Conservation (phyloP, 495 filamentous ascomycete species). For the Pyronema domesticum region DNA sequence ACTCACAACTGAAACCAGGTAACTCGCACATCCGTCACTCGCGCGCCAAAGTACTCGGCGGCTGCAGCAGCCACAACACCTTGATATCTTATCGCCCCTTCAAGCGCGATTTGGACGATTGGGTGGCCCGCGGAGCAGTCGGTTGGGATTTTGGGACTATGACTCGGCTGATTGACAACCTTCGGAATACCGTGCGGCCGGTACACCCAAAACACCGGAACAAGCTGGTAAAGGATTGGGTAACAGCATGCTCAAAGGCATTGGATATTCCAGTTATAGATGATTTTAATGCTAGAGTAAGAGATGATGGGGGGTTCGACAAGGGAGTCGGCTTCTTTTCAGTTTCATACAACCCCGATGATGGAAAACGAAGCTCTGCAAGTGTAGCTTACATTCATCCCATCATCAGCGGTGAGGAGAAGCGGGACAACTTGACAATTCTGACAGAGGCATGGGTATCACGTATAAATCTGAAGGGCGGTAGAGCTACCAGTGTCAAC, state of each 20-base stretch:
- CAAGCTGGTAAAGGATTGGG: constrained; percentile 70
- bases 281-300: constrained; percentile 68
- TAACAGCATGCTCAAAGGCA: constrained; percentile 51
- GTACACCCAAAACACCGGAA: constrained; percentile 61
- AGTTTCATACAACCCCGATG: constrained; percentile 65
- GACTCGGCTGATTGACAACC: constrained; percentile 52
- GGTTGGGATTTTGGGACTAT: constrained; percentile 68
- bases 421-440: constrained; percentile 58
- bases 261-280: constrained; percentile 57
- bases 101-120: constrained; percentile 56
- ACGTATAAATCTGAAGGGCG: constrained; percentile 46
- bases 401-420: constrained; percentile 57
- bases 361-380: constrained; percentile 59
- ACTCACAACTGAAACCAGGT: constrained; percentile 29
- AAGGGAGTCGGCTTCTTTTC: constrained; percentile 70
- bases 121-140: constrained; percentile 52
- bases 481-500: constrained; percentile 43
- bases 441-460: constrained; percentile 66
- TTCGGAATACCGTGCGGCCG: constrained; percentile 64
- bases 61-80: constrained; percentile 76
- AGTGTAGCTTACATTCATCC: constrained; percentile 78
- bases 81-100: constrained; percentile 73
- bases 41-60: constrained; percentile 67
- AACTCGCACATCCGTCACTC: constrained; percentile 74
- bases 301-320: constrained; percentile 44